Base-by-base conservation (phyloP, 192 early-diverging fungal species). In the Coemansia sp. region DNA sequence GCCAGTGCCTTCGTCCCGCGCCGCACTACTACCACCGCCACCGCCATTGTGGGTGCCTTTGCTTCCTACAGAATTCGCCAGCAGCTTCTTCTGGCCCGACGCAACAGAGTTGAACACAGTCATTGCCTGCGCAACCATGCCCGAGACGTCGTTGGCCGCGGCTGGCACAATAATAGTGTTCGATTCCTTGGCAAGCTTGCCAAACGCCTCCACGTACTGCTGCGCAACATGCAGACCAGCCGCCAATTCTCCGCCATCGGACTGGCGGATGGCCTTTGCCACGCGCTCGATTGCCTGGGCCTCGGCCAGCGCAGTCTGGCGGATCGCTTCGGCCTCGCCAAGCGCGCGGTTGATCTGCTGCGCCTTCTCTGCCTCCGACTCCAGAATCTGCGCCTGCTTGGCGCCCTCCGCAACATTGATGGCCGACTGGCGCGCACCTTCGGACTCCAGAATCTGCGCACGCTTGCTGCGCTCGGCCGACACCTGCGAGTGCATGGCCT, bases 401-500 rank as follows among this genome's bases (percentile, higher is more conserved):
- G 80, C 81, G 65, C 97, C 97, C 84, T 98, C 97, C 22, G 97
- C 95, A 10, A 98, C 94, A 68, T 98, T 98, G 74, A 98, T 98
- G 5, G 94, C 92, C 53, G 95, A 89, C 84, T 98, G 97, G 46
- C 93, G 86, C 37, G 86, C 79, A 82, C 90, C 92, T 71, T 93
- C 92, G 16, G 88, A 89, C 57, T 92, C 91, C 16, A 94, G 78
- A 85, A 99, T 99, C 82, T 97, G 94, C 39, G 97, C 97, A 38
- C 97, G 86, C 83, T 98, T 98, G 67, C 89, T 90, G 62, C 97
- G 89, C 79, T 98, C 97, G 0, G 95, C 95, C 50, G 93, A 94
- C 13, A 99, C 97, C 70, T 97, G 95, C 78, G 95, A 93, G 72
- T 99, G 97, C 97, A 99, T 99, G 49, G 92, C 90, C 65, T 91